Conservation (phyloP, 2,329 filamentous ascomycete species). For the Lojkania enalia region DNA sequence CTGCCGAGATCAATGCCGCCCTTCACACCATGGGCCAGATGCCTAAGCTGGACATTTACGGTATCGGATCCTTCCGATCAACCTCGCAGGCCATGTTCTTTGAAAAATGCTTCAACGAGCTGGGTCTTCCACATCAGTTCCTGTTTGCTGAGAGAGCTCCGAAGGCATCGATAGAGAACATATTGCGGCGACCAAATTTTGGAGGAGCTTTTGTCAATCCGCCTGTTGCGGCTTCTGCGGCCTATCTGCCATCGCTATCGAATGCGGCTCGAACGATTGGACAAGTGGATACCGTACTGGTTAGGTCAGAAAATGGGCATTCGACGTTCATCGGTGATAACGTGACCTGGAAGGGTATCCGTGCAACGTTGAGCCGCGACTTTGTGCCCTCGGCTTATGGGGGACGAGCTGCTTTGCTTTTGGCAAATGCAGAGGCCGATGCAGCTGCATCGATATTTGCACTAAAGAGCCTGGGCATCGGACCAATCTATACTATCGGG, state of each 20-base stretch:
- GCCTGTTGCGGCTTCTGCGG: constrained; percentile 59
- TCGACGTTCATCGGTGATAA: constrained; percentile 72
- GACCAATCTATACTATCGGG: constrained; percentile 81
- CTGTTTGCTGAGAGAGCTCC: constrained; percentile 72
- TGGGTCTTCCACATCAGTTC: constrained; percentile 84
- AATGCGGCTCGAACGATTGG: constrained; percentile 79
- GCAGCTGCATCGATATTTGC: constrained; percentile 80
- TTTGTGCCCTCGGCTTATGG: constrained; percentile 81
- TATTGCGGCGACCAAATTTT: constrained; percentile 74
- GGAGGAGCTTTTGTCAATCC: constrained; percentile 82
- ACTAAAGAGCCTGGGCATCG: constrained; percentile 72
- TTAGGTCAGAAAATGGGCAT: constrained; percentile 52
- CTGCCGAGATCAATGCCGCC: constrained; percentile 81
- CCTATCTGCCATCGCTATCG: constrained; percentile 67
- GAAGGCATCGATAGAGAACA: constrained; percentile 68
- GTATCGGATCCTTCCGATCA: constrained; percentile 72
- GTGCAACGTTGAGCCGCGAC: constrained; percentile 78
- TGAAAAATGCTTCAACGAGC: constrained; percentile 64
- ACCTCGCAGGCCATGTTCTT: constrained; percentile 82
- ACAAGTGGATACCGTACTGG: constrained; percentile 79
- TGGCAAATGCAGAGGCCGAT: constrained; percentile 73
- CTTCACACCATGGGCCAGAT: constrained; percentile 78
- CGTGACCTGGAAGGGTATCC: constrained; percentile 81
- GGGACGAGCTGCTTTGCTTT: constrained; percentile 72
- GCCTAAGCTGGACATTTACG: constrained; percentile 78